Evolutionary conservation across 1,284 basidiomycete genomes (phyloP).

Genomic region (Boletus nobilissimus): DNA sequence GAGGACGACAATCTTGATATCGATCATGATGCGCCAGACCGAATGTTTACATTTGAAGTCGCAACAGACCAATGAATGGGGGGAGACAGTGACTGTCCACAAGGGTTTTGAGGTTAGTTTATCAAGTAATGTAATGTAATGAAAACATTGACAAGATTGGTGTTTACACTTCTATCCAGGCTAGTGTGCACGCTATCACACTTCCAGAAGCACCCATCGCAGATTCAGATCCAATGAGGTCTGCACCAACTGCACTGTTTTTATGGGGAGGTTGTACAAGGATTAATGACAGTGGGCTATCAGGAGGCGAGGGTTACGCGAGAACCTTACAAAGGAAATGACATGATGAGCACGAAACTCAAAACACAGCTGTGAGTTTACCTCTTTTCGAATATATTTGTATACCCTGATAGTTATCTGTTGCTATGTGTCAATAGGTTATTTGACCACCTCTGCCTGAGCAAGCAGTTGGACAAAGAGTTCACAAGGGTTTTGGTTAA

Average conservation of each 20-base stretch:
- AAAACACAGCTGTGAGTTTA: not conserved
- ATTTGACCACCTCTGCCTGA: not conserved
- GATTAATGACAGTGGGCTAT: conserved; percentile 47
- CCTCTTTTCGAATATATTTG: not conserved
- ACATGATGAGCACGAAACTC: not conserved
- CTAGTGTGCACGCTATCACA: conserved; percentile 28
- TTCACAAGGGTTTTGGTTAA: not conserved
- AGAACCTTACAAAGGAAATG: conserved; percentile 3
- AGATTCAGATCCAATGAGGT: conserved; percentile 27
- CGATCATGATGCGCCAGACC: conserved; percentile 54
- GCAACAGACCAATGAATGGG: conserved; percentile 66
- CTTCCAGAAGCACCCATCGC: conserved; percentile 18
- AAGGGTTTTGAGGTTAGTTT: conserved; percentile 55
- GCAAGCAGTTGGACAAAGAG: not conserved
- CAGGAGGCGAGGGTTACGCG: conserved; percentile 23
- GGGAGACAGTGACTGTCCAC: conserved; percentile 57
- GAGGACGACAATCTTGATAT: conserved; percentile 40
- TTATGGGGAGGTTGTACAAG: conserved; percentile 51
- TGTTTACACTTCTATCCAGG: conserved; percentile 20
- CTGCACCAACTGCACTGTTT: conserved; percentile 32
- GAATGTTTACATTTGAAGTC: conserved; percentile 66
- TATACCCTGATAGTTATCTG: not conserved
- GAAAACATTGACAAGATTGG: not conserved
- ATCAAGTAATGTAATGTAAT: too few relatives aligned
- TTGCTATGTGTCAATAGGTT: not conserved